Conservation (phyloP, 345 rosid species). For the Gossypium ekmanianum region DNA sequence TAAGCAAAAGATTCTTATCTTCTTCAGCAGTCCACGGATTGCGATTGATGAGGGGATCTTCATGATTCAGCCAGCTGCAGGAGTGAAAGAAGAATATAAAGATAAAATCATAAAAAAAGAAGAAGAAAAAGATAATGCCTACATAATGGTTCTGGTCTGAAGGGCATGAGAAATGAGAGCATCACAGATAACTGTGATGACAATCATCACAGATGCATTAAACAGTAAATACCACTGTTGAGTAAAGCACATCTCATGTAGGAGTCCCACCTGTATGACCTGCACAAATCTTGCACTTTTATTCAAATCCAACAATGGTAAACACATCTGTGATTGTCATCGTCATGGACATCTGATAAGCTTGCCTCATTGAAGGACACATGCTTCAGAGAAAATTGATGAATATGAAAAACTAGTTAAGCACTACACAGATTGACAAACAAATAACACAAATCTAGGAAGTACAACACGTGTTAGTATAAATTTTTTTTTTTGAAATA, state of each 20-base stretch:
- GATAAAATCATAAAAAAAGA: slow-evolving; percentile 1
- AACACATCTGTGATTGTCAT: slow-evolving; percentile 26
- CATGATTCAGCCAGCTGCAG: slow-evolving; percentile 81
- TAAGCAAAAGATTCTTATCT: slow-evolving; percentile 53
- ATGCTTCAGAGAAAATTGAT: slow-evolving; percentile 27
- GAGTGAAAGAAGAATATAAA: slow-evolving; percentile 14
- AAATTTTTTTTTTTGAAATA: background rate
- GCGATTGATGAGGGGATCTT: slow-evolving; percentile 73
- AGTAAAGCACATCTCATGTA: slow-evolving; percentile 21
- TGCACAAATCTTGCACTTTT: slow-evolving; percentile 24
- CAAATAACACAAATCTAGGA: background rate
- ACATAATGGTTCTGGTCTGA: slow-evolving; percentile 5
- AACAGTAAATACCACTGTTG: slow-evolving; percentile 11
- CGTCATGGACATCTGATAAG: slow-evolving; percentile 25
- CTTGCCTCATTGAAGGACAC: slow-evolving; percentile 27
- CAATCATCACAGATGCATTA: slow-evolving; percentile 24
- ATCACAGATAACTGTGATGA: slow-evolving; percentile 19
- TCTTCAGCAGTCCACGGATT: slow-evolving; percentile 60
- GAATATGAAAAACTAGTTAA: slow-evolving; percentile 26
- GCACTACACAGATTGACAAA: slow-evolving; percentile 15
- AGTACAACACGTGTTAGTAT: background rate
- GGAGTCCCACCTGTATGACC: slow-evolving; percentile 24
- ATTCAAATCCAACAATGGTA: slow-evolving; percentile 28
- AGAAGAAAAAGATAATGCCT: background rate
- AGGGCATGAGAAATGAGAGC: slow-evolving; percentile 8